Evolutionary conservation across 768 basidiomycete genomes (phyloP), one percentile per base, ranked within the genome.

Genomic region (Leucogyrophana mollusca): DNA sequence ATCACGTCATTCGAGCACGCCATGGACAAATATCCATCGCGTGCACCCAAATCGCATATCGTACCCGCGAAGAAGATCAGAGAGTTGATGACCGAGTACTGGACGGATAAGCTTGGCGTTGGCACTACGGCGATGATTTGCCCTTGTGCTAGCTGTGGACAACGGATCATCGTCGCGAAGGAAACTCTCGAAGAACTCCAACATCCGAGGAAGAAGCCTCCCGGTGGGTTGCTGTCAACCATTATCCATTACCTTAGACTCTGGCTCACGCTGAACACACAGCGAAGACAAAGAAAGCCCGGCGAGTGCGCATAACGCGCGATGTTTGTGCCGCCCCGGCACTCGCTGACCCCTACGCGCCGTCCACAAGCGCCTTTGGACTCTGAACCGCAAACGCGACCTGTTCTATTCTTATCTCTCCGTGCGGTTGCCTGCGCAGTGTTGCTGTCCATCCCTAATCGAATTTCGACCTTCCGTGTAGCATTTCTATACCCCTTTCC

Each of bases 1-100:
- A 36, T 51, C 44, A 11, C n/a, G 38, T 34, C 44, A 11, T 54
- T 56, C 11, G 52, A 57, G 27, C 46, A 46, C n/a, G 52, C 56
- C 7, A 17, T 47, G 37, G 50, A 55, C 20, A 55, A 58, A 50
- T 52, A 46, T 45, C 53, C 45, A 2, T 39, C 13, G 21, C 42
- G 36, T 16, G 34, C 40, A 2, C 23, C 34, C 42, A 34, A 35
- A 32, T 45, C 47, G 23, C 56, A 30, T 23, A 17, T 43, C 3
- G 27, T 43, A 25, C 46, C 51, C 16, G 14, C 17, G 21, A 33
- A 36, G 11, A 35, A 36, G 0, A 30, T 58, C 18, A 40, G 8
- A 6, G 18, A 17, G 9, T 44, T 55, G 34, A 42, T 35, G 10
- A 6, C 16, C 6, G 49, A 46, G 37, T 55, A 55, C 42, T 54